Percentiles rank a stretch among this genome's conserved stretches.
Conservation (phyloP, 1,284 basidiomycete genomes). For the Austroboletus niveus region DNA sequence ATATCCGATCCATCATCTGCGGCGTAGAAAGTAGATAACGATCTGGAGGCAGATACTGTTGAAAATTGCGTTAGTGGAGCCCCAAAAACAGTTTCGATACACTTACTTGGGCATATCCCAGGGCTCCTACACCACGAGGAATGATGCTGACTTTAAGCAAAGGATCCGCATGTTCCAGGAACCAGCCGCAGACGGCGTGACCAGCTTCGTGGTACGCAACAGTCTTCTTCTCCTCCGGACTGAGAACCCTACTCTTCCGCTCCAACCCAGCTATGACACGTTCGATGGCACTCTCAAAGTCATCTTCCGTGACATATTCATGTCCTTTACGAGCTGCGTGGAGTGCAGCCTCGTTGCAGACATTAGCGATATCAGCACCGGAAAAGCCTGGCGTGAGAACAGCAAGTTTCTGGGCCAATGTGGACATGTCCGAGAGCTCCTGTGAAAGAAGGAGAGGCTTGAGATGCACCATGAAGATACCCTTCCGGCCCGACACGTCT, state of each 20-base stretch:
- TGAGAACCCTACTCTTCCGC: slow-evolving; percentile 91
- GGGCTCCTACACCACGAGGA: slow-evolving; percentile 91
- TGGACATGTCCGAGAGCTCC: slow-evolving; percentile 55
- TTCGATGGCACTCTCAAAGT: slow-evolving; percentile 98
- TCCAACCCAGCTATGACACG: slow-evolving; percentile 97
- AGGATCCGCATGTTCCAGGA: slow-evolving; percentile 95
- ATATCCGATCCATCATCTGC: slow-evolving; percentile 94
- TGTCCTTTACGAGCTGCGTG: slow-evolving; percentile 88
- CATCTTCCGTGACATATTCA: slow-evolving; percentile 77
- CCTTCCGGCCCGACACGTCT: slow-evolving; percentile 90
- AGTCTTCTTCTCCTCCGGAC: slow-evolving; percentile 96
- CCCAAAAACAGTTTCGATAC: neutral
- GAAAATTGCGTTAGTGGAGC: slow-evolving; percentile 7
- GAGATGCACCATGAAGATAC: slow-evolving; percentile 94
- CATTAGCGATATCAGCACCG: slow-evolving; percentile 98
- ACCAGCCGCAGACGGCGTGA: slow-evolving; percentile 98
- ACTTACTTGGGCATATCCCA: slow-evolving; percentile 92
- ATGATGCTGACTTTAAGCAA: slow-evolving; percentile 98
- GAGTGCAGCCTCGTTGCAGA: slow-evolving; percentile 96
- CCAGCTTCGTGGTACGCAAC: slow-evolving; percentile 99
- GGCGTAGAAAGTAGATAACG: slow-evolving; percentile 94
- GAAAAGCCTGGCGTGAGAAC: slow-evolving; percentile 98
- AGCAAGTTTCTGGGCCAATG: slow-evolving; percentile 87
- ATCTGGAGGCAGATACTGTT: slow-evolving; percentile 90
- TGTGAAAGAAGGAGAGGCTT: slow-evolving; percentile 75